Percentiles rank a stretch among this genome's conserved stretches.
These are phyloP conservation scores for Agrocybe chaxingu DNA, from an alignment of 768 basidiomycete species.

Conservation along the genomic window DNA sequence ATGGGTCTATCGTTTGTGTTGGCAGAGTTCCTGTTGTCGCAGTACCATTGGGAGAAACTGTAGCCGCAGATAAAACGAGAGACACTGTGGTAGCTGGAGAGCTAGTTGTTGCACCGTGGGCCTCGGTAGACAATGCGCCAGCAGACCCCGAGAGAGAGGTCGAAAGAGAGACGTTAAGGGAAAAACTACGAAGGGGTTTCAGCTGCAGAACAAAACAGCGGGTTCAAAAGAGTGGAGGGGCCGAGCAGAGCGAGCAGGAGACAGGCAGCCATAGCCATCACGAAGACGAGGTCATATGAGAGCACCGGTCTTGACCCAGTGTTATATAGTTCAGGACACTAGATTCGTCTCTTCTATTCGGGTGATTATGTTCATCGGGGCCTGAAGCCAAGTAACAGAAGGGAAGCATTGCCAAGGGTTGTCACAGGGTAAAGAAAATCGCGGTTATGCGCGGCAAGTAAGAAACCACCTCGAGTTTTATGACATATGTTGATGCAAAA, in stretches of 20 bases:
- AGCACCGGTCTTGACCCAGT: no score
- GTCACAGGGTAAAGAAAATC: no score
- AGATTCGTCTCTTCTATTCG: no score
- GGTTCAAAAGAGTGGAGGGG: slow-evolving; percentile 11
- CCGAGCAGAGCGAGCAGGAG: slow-evolving; percentile 13
- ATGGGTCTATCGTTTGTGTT: slow-evolving; percentile 17
- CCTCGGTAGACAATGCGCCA: neutral
- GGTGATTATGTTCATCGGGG: no score
- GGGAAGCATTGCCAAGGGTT: no score
- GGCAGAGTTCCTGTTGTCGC: slow-evolving; percentile 6
- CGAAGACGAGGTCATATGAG: no score
- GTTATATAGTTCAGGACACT: no score
- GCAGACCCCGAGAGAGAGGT: neutral
- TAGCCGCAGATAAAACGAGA: neutral
- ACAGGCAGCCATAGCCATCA: slow-evolving; percentile 8
- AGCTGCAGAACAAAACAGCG: slow-evolving; percentile 5
- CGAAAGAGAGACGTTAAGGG: neutral
- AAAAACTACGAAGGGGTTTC: neutral
- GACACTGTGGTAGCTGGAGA: neutral
- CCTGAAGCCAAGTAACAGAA: no score
- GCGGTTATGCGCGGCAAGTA: no score
- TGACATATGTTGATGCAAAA: no score
- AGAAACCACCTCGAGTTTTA: no score
- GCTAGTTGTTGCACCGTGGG: neutral
- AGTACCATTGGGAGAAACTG: slow-evolving; percentile 6